phyloP scores from a whole-genome alignment of 1,139 yeast species.

The Nakaseomyces glabratus region DNA sequence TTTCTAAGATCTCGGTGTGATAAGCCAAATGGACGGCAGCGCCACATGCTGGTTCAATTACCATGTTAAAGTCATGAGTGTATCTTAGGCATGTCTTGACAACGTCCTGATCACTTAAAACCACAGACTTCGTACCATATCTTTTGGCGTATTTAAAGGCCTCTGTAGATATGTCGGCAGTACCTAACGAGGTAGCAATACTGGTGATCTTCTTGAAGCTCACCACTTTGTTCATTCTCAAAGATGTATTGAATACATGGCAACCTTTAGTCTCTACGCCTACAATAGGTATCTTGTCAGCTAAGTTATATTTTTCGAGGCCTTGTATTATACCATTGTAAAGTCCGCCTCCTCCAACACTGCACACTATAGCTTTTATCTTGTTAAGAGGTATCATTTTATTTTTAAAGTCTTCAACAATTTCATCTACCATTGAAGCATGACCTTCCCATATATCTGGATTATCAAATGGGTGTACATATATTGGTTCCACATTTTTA shows the following conservation, averaged over 20 bases:
- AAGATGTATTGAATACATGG: slow-evolving; percentile 45
- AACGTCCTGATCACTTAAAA: slow-evolving; percentile 50
- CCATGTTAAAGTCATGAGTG: slow-evolving; percentile 40
- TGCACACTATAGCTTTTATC: slow-evolving; percentile 53
- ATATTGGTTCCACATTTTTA: slow-evolving; percentile 36
- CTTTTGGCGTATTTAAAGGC: slow-evolving; percentile 38
- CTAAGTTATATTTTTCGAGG: slow-evolving; percentile 35
- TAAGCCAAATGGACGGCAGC: slow-evolving; percentile 52
- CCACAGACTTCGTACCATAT: slow-evolving; percentile 36
- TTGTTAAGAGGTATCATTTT: slow-evolving; percentile 19
- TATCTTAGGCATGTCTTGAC: slow-evolving; percentile 42
- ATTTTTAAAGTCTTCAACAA: slow-evolving; percentile 36
- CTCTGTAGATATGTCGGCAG: slow-evolving; percentile 44
- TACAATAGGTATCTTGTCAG: slow-evolving; percentile 37
- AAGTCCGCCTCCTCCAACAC: slow-evolving; percentile 73
- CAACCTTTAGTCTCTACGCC: slow-evolving; percentile 56
- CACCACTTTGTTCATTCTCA: slow-evolving; percentile 40
- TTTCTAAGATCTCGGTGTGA: slow-evolving; percentile 33
- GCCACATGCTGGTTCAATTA: slow-evolving; percentile 73
- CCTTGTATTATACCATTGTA: slow-evolving; percentile 57
- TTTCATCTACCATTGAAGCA: slow-evolving; percentile 50
- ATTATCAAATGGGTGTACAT: slow-evolving; percentile 65
- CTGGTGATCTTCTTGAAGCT: slow-evolving; percentile 41
- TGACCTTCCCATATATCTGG: slow-evolving; percentile 65
- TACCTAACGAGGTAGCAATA: slow-evolving; percentile 53